Evolutionary conservation across 169 alveolate species (phyloP), one percentile per base, ranked within the genome.

Genomic region (Haemoproteus tartakovskyi): DNA sequence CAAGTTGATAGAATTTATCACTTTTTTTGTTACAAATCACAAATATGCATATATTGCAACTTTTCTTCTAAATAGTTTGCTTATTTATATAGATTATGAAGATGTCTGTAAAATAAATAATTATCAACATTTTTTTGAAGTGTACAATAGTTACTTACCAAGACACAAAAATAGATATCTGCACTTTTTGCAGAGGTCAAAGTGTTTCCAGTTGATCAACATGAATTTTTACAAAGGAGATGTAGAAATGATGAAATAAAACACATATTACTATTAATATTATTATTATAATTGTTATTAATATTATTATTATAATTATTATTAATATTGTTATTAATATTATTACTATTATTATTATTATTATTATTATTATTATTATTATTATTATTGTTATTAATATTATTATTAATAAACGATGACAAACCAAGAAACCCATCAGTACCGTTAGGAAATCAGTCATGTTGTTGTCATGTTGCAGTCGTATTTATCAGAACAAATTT

Each of bases 201-300:
- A 70, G 38, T 70, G 84, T 33, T 70, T 70, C 57, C 78, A 70
- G 36, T 27, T 70, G 38, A 70, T 70, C 33, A 70, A 70, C 29
- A 70, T 70, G 5, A 70, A 56, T 56, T 70, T 56, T 29, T 70
- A 70, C 24, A 70, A 70, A 40, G 84, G 84, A 40, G 84, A 70
- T 27, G 38, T 70, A 36, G 57, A 70, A 56, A 70, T 70, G 84
- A 56, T 70, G 84, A 50, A 29, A n/a, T 70, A 46, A 56, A n/a
- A n/a, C n/a, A n/a, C n/a, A n/a, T n/a, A n/a, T n/a, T n/a, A n/a
- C n/a, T n/a, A n/a, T n/a, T n/a, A n/a, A n/a, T n/a, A n/a, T n/a
- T n/a, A n/a, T n/a, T n/a, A n/a, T n/a, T n/a, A n/a, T n/a, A n/a
- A n/a, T n/a, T n/a, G n/a, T n/a, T n/a, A n/a, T n/a, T n/a, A n/a